Conservation (phyloP, 108 stramenopile genomes). For the Stephanodiscus minutulus region DNA sequence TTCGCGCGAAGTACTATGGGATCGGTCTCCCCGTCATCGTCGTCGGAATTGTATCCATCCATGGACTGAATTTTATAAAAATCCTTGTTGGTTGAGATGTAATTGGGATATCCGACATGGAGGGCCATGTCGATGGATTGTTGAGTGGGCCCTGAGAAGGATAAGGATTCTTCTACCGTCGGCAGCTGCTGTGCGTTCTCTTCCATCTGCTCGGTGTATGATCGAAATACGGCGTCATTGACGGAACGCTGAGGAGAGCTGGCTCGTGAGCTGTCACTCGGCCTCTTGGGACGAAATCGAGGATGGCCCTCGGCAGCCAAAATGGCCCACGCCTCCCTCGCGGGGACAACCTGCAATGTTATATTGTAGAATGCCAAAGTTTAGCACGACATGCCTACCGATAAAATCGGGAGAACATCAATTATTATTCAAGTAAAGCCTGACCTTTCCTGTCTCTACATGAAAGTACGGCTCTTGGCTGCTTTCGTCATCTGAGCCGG, state of each 20-base stretch:
- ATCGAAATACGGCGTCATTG: slow-evolving; percentile 16
- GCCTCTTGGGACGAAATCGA: slow-evolving; percentile 9
- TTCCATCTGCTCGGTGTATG: neutral
- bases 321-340: slow-evolving; percentile 32
- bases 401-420: neutral
- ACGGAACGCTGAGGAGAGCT: neutral
- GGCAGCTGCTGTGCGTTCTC: neutral
- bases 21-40: slow-evolving; percentile 49
- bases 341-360: neutral
- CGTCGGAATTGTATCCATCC: neutral
- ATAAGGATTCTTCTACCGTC: neutral
- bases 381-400: neutral
- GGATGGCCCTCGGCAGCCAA: slow-evolving; percentile 26
- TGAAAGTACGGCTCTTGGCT: slow-evolving; percentile 41
- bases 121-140: slow-evolving; percentile 37
- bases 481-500: slow-evolving; percentile 22
- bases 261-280: neutral
- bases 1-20: slow-evolving; percentile 62
- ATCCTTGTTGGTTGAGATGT: slow-evolving; percentile 16
- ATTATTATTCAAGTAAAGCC: neutral
- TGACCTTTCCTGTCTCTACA: slow-evolving; percentile 22
- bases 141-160: slow-evolving; percentile 29
- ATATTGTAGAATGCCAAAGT: neutral
- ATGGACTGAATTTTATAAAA: slow-evolving; percentile 1
- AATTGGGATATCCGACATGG: slow-evolving; percentile 23